These are phyloP conservation scores for Tothia fuscella DNA, from an alignment of 2,329 filamentous ascomycete species.

Conservation along the genomic window DNA sequence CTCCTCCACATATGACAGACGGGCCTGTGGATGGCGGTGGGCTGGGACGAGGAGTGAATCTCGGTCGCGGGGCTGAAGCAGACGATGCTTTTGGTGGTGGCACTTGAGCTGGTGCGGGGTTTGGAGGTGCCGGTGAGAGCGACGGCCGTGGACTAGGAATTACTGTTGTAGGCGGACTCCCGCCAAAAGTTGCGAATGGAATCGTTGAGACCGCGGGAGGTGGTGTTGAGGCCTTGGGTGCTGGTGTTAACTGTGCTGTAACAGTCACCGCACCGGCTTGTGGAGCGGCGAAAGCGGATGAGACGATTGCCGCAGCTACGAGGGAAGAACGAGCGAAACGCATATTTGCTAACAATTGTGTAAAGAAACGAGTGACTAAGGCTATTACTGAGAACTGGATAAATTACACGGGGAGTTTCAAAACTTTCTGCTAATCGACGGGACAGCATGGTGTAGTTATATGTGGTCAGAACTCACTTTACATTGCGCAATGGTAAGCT, in stretches of 20 bases:
- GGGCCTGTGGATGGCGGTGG: neutral
- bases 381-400: too few relatives aligned
- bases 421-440: too few relatives aligned
- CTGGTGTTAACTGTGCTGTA: neutral
- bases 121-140: too few relatives aligned
- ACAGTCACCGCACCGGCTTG: neutral
- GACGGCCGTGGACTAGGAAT: too few relatives aligned
- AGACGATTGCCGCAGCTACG: constrained; percentile 1
- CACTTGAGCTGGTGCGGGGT: constrained; percentile 2
- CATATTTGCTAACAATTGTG: too few relatives aligned
- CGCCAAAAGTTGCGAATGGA: neutral
- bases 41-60: neutral
- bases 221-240: neutral
- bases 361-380: too few relatives aligned
- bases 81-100: constrained; percentile 9
- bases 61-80: constrained; percentile 14
- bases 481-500: too few relatives aligned
- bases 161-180: neutral
- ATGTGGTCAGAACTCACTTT: too few relatives aligned
- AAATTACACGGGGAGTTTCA: too few relatives aligned
- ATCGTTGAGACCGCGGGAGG: neutral
- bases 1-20: neutral
- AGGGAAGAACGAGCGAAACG: neutral
- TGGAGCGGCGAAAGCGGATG: neutral
- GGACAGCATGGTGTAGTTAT: too few relatives aligned